A percentile compares a stretch with the other conserved stretches of the same genome.
These are phyloP conservation scores for Gryganskiella cystojenkinii DNA, from an alignment of 192 early-diverging fungal genomes.

Conservation along the genomic window DNA sequence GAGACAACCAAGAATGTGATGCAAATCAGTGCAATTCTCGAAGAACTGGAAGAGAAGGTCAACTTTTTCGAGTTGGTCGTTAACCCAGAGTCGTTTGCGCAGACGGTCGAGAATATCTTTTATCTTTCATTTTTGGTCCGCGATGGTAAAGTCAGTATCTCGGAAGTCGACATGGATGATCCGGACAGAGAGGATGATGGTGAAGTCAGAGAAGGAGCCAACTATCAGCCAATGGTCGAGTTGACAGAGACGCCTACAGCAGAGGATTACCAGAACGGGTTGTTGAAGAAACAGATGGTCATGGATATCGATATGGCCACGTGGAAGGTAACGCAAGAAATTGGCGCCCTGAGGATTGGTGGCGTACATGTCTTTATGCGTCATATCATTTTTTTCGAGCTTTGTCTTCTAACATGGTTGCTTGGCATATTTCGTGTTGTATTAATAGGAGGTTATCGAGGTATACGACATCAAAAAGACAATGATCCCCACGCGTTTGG, in stretches of 20 bases:
- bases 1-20: conserved; percentile 89
- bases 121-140: conserved; percentile 96
- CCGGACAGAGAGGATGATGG: conserved; percentile 38
- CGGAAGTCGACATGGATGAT: conserved; percentile 74
- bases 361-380: conserved; percentile 11
- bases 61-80: conserved; percentile 89
- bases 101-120: conserved; percentile 97
- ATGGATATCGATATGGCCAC: conserved; percentile 74
- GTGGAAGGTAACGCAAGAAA: conserved; percentile 78
- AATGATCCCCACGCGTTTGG: conserved; percentile 71
- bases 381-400: not conserved
- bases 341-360: too few relatives aligned
- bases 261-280: conserved; percentile 71
- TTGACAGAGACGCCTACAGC: conserved; percentile 74
- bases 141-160: conserved; percentile 81
- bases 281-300: conserved; percentile 82
- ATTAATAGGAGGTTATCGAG: conserved; percentile 69
- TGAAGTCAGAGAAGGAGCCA: conserved; percentile 24
- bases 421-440: not conserved
- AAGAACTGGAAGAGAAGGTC: conserved; percentile 60
- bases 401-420: not conserved
- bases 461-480: conserved; percentile 68
- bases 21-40: conserved; percentile 69
- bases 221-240: conserved; percentile 55
- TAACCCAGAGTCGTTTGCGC: conserved; percentile 91